Evolutionary conservation across 768 basidiomycete genomes (phyloP).

Genomic region (Clitopilus passeckerianus): DNA sequence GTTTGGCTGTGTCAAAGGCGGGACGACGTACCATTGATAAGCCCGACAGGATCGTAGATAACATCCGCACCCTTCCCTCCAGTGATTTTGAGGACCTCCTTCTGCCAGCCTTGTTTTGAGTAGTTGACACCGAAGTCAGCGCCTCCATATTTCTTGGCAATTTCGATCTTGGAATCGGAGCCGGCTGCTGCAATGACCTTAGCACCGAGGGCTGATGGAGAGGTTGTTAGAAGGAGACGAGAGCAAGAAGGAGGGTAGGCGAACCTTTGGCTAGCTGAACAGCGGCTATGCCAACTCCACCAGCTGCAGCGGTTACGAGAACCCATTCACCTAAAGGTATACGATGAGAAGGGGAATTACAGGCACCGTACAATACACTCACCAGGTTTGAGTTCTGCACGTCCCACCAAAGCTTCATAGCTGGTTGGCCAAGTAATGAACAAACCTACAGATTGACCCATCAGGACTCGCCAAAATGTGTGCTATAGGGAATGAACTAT

Average conservation of each 20-base stretch:
- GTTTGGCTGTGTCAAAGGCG: no score
- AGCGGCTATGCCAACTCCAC: slow-evolving; percentile 90
- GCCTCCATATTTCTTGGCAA: slow-evolving; percentile 70
- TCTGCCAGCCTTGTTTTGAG: slow-evolving; percentile 76
- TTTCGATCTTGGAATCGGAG: slow-evolving; percentile 71
- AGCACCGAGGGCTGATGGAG: slow-evolving; percentile 68
- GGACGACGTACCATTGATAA: slow-evolving; percentile 50
- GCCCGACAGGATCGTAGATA: slow-evolving; percentile 83
- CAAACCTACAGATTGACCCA: slow-evolving; percentile 42
- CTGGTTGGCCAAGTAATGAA: slow-evolving; percentile 91
- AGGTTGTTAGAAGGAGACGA: not conserved
- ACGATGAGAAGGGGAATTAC: no score
- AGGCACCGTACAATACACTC: slow-evolving; percentile 9
- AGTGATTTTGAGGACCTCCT: slow-evolving; percentile 82
- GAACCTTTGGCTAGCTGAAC: slow-evolving; percentile 90
- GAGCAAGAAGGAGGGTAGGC: not conserved
- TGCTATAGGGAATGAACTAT: slow-evolving; percentile 5
- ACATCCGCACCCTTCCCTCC: slow-evolving; percentile 82
- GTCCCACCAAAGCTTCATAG: slow-evolving; percentile 85
- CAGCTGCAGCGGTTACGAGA: slow-evolving; percentile 92
- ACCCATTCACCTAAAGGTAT: slow-evolving; percentile 75
- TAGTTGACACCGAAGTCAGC: slow-evolving; percentile 87
- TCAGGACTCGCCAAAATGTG: not conserved
- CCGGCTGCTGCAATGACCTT: slow-evolving; percentile 94
- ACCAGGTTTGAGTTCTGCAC: slow-evolving; percentile 79